phyloP scores from a whole-genome alignment of 225 moss, liverwort and hornwort genomes.

The Asterella californica region DNA sequence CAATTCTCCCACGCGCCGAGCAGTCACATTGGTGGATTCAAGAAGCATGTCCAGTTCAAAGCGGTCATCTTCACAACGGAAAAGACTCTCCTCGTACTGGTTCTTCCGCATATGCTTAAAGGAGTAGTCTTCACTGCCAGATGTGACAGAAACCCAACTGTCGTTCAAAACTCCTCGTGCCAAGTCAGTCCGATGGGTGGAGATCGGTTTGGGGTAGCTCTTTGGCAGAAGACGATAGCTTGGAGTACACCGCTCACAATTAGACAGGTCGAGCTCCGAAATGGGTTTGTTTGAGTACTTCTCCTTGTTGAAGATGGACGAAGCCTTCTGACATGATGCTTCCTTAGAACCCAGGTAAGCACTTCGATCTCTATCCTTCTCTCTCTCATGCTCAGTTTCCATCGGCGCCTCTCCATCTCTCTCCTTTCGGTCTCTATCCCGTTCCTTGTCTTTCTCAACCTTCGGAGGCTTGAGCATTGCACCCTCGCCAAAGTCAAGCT shows the following conservation, averaged over 20 bases:
- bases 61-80: constrained; percentile 86
- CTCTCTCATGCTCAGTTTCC: constrained; percentile 44
- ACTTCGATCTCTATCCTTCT: constrained; percentile 52
- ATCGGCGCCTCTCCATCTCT: constrained; percentile 48
- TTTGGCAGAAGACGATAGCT: constrained; percentile 92
- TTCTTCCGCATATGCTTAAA: constrained; percentile 95
- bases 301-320: constrained; percentile 56
- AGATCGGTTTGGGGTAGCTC: constrained; percentile 69
- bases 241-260: constrained; percentile 87
- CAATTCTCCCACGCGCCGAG: constrained; percentile 58
- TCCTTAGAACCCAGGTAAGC: constrained; percentile 48
- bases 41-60: constrained; percentile 87
- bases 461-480: constrained; percentile 58
- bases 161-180: constrained; percentile 78
- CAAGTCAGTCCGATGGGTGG: constrained; percentile 69
- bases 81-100: constrained; percentile 86
- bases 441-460: constrained; percentile 75
- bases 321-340: constrained; percentile 49
- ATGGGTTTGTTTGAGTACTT: constrained; percentile 84
- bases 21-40: constrained; percentile 64
- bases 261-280: constrained; percentile 92
- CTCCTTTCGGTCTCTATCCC: constrained; percentile 64
- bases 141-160: constrained; percentile 93
- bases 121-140: constrained; percentile 86
- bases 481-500: constrained; percentile 75